Percentiles rank a stretch among this genome's conserved stretches.
These are phyloP conservation scores for Pichia sp. DNA, from an alignment of 1,139 yeast species.

Conservation along the genomic window DNA sequence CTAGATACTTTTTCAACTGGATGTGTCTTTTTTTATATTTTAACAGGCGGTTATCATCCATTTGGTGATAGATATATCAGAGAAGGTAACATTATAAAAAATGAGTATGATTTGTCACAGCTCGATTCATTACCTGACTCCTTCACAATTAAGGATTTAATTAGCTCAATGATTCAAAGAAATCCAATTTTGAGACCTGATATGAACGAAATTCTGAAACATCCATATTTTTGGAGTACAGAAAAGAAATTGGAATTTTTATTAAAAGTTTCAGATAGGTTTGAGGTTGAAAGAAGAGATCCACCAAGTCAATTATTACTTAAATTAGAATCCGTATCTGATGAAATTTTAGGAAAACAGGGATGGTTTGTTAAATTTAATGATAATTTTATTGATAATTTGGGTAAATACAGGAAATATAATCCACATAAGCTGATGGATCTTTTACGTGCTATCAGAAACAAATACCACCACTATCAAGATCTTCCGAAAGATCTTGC, in stretches of 20 bases:
- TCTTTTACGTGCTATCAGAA: slow-evolving; percentile 78
- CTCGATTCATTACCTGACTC: slow-evolving; percentile 40
- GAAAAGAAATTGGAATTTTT: slow-evolving; percentile 75
- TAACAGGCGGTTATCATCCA: slow-evolving; percentile 86
- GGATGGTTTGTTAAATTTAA: slow-evolving; percentile 84
- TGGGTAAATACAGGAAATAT: slow-evolving; percentile 88
- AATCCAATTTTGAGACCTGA: slow-evolving; percentile 73
- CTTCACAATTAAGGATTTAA: slow-evolving; percentile 66
- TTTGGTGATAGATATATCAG: slow-evolving; percentile 85
- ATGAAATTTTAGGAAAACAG: slow-evolving; percentile 46
- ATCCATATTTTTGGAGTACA: slow-evolving; percentile 85
- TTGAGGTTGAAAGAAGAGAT: slow-evolving; percentile 81
- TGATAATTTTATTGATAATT: slow-evolving; percentile 61
- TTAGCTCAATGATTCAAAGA: slow-evolving; percentile 60
- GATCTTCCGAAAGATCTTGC: slow-evolving; percentile 68
- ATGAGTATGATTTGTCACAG: slow-evolving; percentile 49
- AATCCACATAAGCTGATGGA: slow-evolving; percentile 75
- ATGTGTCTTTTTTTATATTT: slow-evolving; percentile 83
- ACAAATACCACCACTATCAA: slow-evolving; percentile 88
- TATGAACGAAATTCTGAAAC: slow-evolving; percentile 60
- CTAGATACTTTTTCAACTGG: slow-evolving; percentile 93
- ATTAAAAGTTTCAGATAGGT: slow-evolving; percentile 81
- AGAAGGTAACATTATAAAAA: slow-evolving; percentile 82
- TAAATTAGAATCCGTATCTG: slow-evolving; percentile 52
- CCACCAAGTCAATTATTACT: slow-evolving; percentile 69